A percentile compares a stretch with the other conserved stretches of the same genome.
Conservation (phyloP, 2,329 filamentous ascomycete genomes). For the Penicillium brevicompactum region DNA sequence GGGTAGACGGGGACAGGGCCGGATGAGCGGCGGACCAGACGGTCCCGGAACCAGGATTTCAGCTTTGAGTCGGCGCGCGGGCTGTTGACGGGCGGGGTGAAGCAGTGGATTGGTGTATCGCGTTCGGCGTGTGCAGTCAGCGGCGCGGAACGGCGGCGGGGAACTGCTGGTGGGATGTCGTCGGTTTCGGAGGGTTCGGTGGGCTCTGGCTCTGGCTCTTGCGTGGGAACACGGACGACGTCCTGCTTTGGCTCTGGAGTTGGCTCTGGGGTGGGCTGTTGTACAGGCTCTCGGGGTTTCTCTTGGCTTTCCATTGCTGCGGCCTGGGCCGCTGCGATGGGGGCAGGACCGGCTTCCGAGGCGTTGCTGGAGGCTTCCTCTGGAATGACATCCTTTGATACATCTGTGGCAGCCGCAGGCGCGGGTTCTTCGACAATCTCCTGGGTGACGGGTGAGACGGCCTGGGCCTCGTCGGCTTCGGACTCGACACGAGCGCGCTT, state of each 20-base stretch:
- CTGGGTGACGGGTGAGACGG: constrained; percentile 3
- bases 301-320: background rate
- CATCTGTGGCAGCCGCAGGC: background rate
- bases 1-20: constrained; percentile 25
- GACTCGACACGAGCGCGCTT: constrained; percentile 21
- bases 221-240: background rate
- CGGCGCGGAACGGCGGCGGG: constrained; percentile 1
- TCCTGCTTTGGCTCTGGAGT: background rate
- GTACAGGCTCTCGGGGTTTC: background rate
- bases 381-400: background rate
- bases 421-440: background rate
- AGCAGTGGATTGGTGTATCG: constrained; percentile 16
- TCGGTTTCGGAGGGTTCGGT: constrained; percentile 3
- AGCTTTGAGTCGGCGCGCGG: constrained; percentile 36
- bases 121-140: constrained; percentile 1
- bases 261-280: background rate
- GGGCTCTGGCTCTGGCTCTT: background rate
- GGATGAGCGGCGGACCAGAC: constrained; percentile 32
- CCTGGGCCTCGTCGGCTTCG: constrained; percentile 4
- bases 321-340: background rate
- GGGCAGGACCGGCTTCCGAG: constrained; percentile 8
- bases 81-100: constrained; percentile 22
- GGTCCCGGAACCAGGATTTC: constrained; percentile 38
- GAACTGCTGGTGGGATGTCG: background rate
- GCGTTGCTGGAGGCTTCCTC: background rate